phyloP scores from a whole-genome alignment of 164 flowering plant species.

The Echeveria elegans region DNA sequence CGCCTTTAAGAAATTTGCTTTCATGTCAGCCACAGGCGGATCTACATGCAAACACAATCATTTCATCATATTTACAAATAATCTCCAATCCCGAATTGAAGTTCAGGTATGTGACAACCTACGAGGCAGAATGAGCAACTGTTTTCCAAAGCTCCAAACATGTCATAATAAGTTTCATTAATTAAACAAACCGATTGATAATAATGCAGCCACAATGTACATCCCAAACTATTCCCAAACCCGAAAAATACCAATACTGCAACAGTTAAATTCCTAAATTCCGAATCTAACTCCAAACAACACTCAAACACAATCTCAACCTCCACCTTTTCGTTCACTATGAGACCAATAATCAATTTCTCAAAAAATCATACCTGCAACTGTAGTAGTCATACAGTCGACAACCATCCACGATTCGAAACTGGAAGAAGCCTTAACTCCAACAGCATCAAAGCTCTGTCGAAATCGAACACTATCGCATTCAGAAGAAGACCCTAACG shows the following conservation, averaged over 20 bases:
- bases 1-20: slow-evolving; percentile 58
- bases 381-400: slow-evolving; percentile 20
- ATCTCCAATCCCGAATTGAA: not conserved
- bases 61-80: not conserved
- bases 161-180: no score
- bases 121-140: no score
- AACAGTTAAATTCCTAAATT: not conserved
- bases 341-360: not conserved
- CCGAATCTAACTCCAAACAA: not conserved
- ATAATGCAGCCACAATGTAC: no score
- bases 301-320: not conserved
- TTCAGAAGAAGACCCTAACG: not conserved
- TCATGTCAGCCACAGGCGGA: slow-evolving; percentile 76
- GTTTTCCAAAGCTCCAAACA: no score
- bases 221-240: no score
- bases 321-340: not conserved
- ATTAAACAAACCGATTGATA: no score
- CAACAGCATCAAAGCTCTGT: slow-evolving; percentile 11
- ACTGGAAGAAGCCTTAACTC: slow-evolving; percentile 13
- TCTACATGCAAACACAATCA: slow-evolving; percentile 26
- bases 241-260: not conserved
- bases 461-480: slow-evolving; percentile 21
- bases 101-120: no score
- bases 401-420: slow-evolving; percentile 20
- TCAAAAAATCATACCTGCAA: slow-evolving; percentile 11